A percentile compares a stretch with the other conserved stretches of the same genome.
phyloP scores from a whole-genome alignment of 1,284 basidiomycete species.

The Irpex sp. region DNA sequence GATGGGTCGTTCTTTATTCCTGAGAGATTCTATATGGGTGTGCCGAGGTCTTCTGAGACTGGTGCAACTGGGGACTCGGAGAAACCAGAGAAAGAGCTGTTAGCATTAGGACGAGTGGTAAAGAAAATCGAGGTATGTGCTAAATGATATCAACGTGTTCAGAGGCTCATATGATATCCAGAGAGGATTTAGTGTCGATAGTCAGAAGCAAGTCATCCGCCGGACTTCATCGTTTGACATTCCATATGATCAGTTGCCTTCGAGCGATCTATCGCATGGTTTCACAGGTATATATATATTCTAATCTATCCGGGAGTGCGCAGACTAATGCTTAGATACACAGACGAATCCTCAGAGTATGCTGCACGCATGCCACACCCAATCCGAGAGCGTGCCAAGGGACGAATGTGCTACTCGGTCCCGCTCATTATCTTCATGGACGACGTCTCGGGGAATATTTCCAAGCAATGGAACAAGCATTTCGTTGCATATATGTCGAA shows the following conservation, averaged over 20 bases:
- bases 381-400: conserved; percentile 13
- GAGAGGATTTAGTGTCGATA: neutral
- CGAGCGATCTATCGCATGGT: neutral
- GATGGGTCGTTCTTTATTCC: conserved; percentile 22
- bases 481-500: conserved; percentile 26
- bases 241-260: neutral
- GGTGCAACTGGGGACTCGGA: neutral
- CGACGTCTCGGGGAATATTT: conserved; percentile 29
- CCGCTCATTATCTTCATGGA: conserved; percentile 29
- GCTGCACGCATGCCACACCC: conserved; percentile 21
- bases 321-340: neutral
- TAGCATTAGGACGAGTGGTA: neutral
- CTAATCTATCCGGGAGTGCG: neutral
- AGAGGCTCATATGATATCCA: neutral
- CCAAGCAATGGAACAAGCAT: conserved; percentile 31
- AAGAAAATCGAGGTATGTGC: neutral
- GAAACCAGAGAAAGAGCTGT: neutral
- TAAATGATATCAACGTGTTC: neutral
- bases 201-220: neutral
- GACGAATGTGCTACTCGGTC: conserved; percentile 19
- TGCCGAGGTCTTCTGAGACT: neutral
- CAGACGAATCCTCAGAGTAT: conserved; percentile 9
- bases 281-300: neutral
- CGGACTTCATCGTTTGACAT: neutral
- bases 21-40: conserved; percentile 15